A percentile compares a stretch with the other conserved stretches of the same genome.
Evolutionary conservation across 2,329 filamentous ascomycete genomes (phyloP).

Genomic region (Colletotrichum caudatum): DNA sequence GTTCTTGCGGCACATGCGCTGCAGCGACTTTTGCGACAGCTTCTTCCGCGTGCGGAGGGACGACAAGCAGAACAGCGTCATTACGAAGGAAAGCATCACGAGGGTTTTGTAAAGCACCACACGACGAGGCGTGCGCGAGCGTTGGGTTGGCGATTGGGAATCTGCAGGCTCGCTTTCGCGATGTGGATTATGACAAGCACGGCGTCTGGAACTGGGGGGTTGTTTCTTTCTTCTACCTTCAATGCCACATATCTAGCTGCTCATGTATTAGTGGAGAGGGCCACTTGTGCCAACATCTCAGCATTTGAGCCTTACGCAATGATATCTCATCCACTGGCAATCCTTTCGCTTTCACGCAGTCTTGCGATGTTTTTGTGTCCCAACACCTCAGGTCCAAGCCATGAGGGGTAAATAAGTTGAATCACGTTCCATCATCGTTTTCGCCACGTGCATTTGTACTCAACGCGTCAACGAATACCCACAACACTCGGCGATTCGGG

Average conservation of each 20-base stretch:
- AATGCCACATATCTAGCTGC: not conserved
- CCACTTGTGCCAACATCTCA: not conserved
- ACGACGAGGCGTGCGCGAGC: not conserved
- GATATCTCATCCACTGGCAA: not conserved
- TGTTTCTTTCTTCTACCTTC: not conserved
- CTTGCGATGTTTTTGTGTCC: not conserved
- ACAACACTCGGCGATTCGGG: not conserved
- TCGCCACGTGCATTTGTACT: not conserved
- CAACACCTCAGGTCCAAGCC: no score
- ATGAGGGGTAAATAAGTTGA: not conserved
- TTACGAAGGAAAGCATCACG: conserved; percentile 75
- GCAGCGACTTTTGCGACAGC: conserved; percentile 89
- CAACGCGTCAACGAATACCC: not conserved
- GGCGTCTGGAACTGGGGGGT: conserved; percentile 7
- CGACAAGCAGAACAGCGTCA: conserved; percentile 87
- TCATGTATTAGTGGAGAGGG: conserved; percentile 2
- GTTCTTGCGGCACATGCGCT: conserved; percentile 93
- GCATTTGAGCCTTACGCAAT: not conserved
- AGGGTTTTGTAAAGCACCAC: conserved; percentile 54
- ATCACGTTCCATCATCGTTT: not conserved
- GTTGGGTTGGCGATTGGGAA: conserved; percentile 1
- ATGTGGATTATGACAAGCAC: conserved; percentile 19
- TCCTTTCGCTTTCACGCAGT: not conserved
- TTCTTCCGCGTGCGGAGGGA: conserved; percentile 91
- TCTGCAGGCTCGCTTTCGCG: not conserved